Evolutionary conservation across 2,329 filamentous ascomycete genomes (phyloP), one percentile per base, ranked within the genome.

Genomic region (Sporothrix brasiliensis): DNA sequence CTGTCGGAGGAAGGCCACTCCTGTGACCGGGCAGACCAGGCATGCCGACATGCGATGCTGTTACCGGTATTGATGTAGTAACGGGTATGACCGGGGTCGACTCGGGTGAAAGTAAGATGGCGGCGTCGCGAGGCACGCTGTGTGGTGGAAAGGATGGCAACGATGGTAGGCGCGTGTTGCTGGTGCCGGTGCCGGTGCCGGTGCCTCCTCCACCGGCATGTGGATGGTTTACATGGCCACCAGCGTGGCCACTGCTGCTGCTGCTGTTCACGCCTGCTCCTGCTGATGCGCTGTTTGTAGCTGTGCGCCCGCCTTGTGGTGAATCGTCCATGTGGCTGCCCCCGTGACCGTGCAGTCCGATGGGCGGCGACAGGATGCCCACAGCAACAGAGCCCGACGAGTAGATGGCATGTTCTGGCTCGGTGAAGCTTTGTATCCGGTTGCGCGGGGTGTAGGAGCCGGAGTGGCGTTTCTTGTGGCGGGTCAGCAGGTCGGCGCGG

Each of bases 401-500:
- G 19, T 61, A 61, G 10, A 34, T 24, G 11, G 73, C 58, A n/a
- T 73, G 56, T 13, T 56, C 74, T 7, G 79, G 74, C 19, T 81
- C 74, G 71, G 78, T 80, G 74, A 85, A 85, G 77, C 83, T 84
- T 39, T 82, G 82, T n/a, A 81, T 77, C 30, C 84, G 82, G 69
- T 86, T 86, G 39, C 84, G 78, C 5, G 84, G 84, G 2, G 82
- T 80, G 71, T 86, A 86, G 0, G 82, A 81, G 19, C 86, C 82
- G 2, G 85, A 88, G 76, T 91, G 89, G 39, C 89, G 85, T 77
- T 89, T 89, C 76, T 86, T 85, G 78, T 91, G 89, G 50, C 89
- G 87, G 65, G 90, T 84, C 74, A 92, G 88, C 53, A 94, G 84
- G 78, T 94, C 92, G 76, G 91, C 89, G 65, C 92, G 88, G 52